These are phyloP conservation scores for Acanthamoeba sp. DNA, from an alignment of 208 protist genomes.

Conservation along the genomic window DNA sequence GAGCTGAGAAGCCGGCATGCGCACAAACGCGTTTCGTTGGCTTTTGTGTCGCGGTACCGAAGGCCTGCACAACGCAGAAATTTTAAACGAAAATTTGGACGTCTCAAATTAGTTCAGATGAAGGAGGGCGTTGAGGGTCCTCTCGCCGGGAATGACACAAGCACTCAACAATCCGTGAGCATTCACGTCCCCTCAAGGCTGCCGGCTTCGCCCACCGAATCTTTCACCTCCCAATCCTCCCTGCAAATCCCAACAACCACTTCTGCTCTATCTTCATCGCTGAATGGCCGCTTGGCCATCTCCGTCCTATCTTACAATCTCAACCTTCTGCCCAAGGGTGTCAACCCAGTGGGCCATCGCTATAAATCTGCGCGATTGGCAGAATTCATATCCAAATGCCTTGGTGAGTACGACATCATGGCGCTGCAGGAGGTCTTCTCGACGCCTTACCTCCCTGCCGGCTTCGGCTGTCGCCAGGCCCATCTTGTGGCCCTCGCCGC, in stretches of 20 bases:
- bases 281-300: neutral
- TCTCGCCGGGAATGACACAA: no score
- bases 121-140: neutral
- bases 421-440: conserved; percentile 70
- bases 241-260: neutral
- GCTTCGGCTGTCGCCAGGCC: conserved; percentile 30
- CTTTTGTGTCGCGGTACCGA: no score
- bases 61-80: no score
- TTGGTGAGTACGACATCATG: conserved; percentile 51
- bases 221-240: neutral
- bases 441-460: conserved; percentile 21
- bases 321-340: conserved; percentile 59
- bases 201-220: neutral
- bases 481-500: neutral
- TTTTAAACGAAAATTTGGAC: no score
- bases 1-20: no score
- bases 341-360: conserved; percentile 65
- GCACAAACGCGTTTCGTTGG: no score
- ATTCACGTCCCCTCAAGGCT: neutral
- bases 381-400: conserved; percentile 15
- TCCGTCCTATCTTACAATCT: conserved; percentile 50
- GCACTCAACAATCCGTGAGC: no score
- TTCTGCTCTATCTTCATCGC: neutral
- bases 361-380: conserved; percentile 43
- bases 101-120: no score